Evolutionary conservation across 495 filamentous ascomycete genomes (phyloP), one percentile per base, ranked within the genome.

Genomic region (Cudoniella acicularis): DNA sequence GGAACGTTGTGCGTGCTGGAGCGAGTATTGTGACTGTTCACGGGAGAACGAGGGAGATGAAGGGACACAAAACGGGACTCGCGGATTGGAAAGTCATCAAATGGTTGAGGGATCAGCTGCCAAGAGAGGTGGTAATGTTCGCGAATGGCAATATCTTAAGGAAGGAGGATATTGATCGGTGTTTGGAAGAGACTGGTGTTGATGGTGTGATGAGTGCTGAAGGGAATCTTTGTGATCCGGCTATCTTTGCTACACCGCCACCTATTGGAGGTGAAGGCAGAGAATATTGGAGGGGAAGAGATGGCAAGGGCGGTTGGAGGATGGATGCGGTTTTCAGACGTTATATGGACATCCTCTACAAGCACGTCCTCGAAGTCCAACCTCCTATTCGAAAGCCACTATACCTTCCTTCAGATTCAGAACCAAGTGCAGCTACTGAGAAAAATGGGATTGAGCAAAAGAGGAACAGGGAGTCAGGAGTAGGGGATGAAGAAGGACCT

Each of bases 161-260:
- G 70, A 79, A 89, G 55, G 87, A 81, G 1, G 95, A 98, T 69
- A 74, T 98, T n/a, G 80, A 84, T 30, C 69, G 69, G 27, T 99
- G 94, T 66, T 73, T 98, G 13, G 79, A 83, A 58, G 87, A 76
- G n/a, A 98, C 94, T 0, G 91, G 91, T 13, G 93, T 86, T 1
- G 94, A 98, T 71, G 94, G 81, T 13, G 87, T 98, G 27, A 98
- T 98, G 94, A 91, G 85, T 60, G 94, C 94, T 1, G 94, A 98
- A 66, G 93, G 91, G 1, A 96, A 96, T 65, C 79, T 98, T 1
- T 89, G 87, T 63, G 92, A 98, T 68, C 94, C 94, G 0, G 83
- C 85, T 1, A 87, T 98, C 30, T 98, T 98, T 70, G 84, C 85
- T 42, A 72, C 80, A 46, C 77, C 84, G 11, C 90, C 89, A 1